Conservation (phyloP, 2,329 filamentous ascomycete genomes). For the Periconia digitata region DNA sequence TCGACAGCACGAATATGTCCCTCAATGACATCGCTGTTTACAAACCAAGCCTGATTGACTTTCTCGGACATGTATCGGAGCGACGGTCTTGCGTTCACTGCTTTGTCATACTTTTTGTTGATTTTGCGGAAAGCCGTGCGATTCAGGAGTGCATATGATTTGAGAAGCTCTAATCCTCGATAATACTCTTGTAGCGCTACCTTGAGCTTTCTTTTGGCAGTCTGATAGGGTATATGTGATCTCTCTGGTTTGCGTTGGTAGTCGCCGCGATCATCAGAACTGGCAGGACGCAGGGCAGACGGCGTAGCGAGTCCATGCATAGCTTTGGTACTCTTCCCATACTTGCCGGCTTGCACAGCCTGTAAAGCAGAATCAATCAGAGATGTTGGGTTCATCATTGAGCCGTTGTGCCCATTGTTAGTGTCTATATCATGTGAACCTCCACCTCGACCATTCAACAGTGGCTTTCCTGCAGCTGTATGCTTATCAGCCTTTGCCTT, state of each 20-base stretch:
- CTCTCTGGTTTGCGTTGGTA: constrained; percentile 44
- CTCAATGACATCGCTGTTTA: constrained; percentile 83
- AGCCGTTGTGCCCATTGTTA: constrained; percentile 11
- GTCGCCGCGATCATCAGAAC: constrained; percentile 43
- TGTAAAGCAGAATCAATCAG: constrained; percentile 47
- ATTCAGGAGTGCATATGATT: constrained; percentile 87
- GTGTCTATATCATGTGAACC: constrained; percentile 25
- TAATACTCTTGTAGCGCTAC: constrained; percentile 91
- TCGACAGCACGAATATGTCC: constrained; percentile 78
- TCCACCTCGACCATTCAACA: constrained; percentile 19
- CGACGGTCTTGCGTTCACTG: constrained; percentile 73
- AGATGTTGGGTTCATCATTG: constrained; percentile 26
- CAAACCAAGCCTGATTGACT: constrained; percentile 88
- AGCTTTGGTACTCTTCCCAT: constrained; percentile 58
- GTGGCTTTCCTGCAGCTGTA: constrained; percentile 8
- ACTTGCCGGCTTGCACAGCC: constrained; percentile 45
- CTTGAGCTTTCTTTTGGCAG: constrained; percentile 90
- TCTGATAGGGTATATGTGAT: constrained; percentile 73
- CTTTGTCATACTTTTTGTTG: constrained; percentile 98
- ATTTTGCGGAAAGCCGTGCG: constrained; percentile 94
- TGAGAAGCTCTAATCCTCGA: constrained; percentile 84
- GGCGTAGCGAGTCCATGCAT: constrained; percentile 43
- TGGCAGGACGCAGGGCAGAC: constrained; percentile 43
- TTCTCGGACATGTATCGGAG: constrained; percentile 87
- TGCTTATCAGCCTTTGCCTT: constrained; percentile 30